Evolutionary conservation across 306 rosid species (phyloP).

Genomic region (Prunus padus): DNA sequence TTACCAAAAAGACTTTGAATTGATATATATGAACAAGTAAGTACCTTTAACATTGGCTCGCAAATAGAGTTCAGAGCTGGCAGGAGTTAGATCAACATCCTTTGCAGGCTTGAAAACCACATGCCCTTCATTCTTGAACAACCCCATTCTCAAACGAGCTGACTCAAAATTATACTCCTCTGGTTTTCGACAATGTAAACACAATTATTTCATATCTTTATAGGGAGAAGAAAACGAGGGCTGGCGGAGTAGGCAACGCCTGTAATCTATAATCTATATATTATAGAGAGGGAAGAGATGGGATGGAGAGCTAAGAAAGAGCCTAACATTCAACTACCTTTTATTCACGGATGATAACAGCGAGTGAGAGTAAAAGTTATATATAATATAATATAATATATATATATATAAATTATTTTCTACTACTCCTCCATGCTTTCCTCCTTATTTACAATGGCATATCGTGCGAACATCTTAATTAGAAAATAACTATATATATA

Average conservation of each 20-base stretch:
- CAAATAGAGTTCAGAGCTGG: slow-evolving; percentile 62
- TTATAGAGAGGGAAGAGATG: no score
- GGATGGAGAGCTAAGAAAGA: background rate
- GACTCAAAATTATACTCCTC: background rate
- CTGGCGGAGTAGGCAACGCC: slow-evolving; percentile 11
- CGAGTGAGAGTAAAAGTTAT: background rate
- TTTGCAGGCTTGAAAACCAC: slow-evolving; percentile 53
- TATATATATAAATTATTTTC: no score
- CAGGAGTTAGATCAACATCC: slow-evolving; percentile 59
- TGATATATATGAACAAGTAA: background rate
- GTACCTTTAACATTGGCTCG: slow-evolving; percentile 85
- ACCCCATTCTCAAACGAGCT: slow-evolving; percentile 46
- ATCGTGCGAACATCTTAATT: no score
- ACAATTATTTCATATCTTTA: background rate
- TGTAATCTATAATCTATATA: no score
- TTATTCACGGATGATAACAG: background rate
- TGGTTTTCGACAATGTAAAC: background rate
- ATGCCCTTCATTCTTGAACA: slow-evolving; percentile 33
- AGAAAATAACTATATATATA: no score
- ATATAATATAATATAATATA: no score
- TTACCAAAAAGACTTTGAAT: background rate
- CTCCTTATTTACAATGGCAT: no score
- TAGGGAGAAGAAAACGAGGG: background rate
- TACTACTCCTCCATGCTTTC: no score
- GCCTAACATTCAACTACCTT: background rate